Evolutionary conservation across 441 rosid species (phyloP), one percentile per base, ranked within the genome.

Genomic region (Corymbia calophylla): DNA sequence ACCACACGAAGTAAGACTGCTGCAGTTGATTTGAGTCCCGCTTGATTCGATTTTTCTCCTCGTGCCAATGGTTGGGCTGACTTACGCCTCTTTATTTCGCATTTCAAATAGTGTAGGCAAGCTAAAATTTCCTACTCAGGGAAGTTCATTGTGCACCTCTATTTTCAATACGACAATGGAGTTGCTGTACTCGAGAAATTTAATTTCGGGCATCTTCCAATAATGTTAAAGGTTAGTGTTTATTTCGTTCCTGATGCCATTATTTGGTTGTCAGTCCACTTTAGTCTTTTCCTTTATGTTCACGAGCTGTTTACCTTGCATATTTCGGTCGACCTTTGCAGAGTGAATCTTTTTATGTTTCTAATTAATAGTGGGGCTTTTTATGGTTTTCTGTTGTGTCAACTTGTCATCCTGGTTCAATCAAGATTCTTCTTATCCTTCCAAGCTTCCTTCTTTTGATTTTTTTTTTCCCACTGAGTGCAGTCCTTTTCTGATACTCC

Each of bases 71-170:
- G 8, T 86, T 73, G 77, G 44, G 51, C 85, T 51, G 87, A 23
- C 32, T 32, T 70, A 18, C 54, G 25, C 82, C 44, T 49, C 17
- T 87, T 39, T 1, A 29, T 60, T 62, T 88, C 11, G 73, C 47
- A 49, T 86, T 23, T 25, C 39, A 53, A 87, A 84, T 94, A 98
- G 99, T 96, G 98, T 94, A 92, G 99, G 56, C 99, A 96, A 88
- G 98, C 99, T 2, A 98, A 95, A 92, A 90, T 91, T 90, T 98
- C 99, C 3, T 98, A 98, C 91, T 91, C 95, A 1, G 99, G 99
- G 87, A 91, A 91, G 92, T 93, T 98, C 85, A 90, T 91, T 93
- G 95, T 95, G 6, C 95, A 95, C 87, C 94, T 97, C 88, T 92
- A 92, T 91, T 93, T 96, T 87, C 95, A 93, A 68, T 95, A 93